Conservation (phyloP, 1,284 basidiomycete genomes). For the Meripilus lineatus region DNA sequence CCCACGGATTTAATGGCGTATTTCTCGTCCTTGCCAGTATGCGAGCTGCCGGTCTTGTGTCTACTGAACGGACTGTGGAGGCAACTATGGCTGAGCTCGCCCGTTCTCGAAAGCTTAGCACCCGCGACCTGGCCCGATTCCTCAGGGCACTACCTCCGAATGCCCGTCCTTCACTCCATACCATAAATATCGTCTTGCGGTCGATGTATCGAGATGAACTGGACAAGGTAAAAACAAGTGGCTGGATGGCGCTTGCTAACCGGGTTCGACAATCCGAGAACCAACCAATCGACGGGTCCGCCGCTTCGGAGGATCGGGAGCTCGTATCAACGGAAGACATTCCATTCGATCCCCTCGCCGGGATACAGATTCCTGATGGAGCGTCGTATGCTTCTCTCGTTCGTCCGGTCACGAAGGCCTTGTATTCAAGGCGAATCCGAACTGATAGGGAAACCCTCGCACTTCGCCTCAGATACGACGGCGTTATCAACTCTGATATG, state of each 20-base stretch:
- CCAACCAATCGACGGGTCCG: not conserved
- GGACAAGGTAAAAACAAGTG: constrained; percentile 16
- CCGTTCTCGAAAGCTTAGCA: constrained; percentile 33
- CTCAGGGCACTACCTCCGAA: constrained; percentile 37
- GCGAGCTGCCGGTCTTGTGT: constrained; percentile 40
- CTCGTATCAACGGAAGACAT: not conserved
- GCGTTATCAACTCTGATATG: constrained; percentile 44
- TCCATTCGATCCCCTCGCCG: constrained; percentile 45
- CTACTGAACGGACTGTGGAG: constrained; percentile 49
- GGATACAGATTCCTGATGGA: constrained; percentile 33
- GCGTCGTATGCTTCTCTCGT: constrained; percentile 33
- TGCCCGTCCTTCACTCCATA: constrained; percentile 41
- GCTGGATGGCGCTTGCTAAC: constrained; percentile 35
- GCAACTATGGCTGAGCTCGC: constrained; percentile 49
- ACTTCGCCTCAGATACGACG: constrained; percentile 59
- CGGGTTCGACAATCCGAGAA: not conserved
- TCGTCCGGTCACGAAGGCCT: constrained; percentile 40
- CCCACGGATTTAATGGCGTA: constrained; percentile 43
- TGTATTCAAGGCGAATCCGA: constrained; percentile 42
- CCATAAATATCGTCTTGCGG: constrained; percentile 37
- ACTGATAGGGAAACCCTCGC: constrained; percentile 53
- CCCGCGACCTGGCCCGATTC: constrained; percentile 41
- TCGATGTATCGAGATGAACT: constrained; percentile 38
- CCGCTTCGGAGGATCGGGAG: constrained; percentile 15
- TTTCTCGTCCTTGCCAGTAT: constrained; percentile 47